These are phyloP conservation scores for Gossypium rotundifolium DNA, from an alignment of 345 rosid species.

Conservation along the genomic window DNA sequence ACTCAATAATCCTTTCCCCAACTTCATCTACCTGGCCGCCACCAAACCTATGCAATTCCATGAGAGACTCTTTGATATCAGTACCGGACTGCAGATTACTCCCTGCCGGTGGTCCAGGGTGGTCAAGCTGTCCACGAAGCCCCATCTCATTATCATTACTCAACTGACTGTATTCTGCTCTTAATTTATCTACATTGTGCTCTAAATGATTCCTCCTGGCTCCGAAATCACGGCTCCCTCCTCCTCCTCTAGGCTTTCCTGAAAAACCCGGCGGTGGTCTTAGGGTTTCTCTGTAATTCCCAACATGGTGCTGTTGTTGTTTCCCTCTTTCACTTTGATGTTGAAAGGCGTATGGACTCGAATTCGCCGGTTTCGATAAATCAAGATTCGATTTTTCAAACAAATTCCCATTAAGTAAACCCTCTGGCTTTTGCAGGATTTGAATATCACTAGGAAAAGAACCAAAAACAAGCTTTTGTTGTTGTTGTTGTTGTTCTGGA, in stretches of 20 bases:
- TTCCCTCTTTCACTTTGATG: constrained; percentile 32
- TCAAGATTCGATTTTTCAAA: constrained; percentile 25
- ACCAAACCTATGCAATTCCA: constrained; percentile 31
- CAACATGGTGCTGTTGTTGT: constrained; percentile 31
- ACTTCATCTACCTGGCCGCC: constrained; percentile 34
- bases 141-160: constrained; percentile 28
- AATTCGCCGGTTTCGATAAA: constrained; percentile 24
- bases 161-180: constrained; percentile 22
- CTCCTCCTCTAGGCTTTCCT: constrained; percentile 25
- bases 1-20: constrained; percentile 47
- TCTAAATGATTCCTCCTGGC: constrained; percentile 31
- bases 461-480: constrained; percentile 53
- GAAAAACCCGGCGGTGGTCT: constrained; percentile 46
- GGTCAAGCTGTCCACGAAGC: constrained; percentile 53
- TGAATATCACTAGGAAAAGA: constrained; percentile 44
- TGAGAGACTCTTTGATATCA: constrained; percentile 39
- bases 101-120: constrained; percentile 55
- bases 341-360: constrained; percentile 20
- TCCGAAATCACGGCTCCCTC: constrained; percentile 27
- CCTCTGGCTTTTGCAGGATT: constrained; percentile 27
- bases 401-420: constrained; percentile 8
- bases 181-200: constrained; percentile 27
- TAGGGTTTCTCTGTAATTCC: constrained; percentile 23
- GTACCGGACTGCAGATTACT: constrained; percentile 46
- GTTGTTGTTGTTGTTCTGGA: constrained; percentile 7